phyloP scores from a whole-genome alignment of 192 early-diverging fungal species.

The Backusella morwellensis region DNA sequence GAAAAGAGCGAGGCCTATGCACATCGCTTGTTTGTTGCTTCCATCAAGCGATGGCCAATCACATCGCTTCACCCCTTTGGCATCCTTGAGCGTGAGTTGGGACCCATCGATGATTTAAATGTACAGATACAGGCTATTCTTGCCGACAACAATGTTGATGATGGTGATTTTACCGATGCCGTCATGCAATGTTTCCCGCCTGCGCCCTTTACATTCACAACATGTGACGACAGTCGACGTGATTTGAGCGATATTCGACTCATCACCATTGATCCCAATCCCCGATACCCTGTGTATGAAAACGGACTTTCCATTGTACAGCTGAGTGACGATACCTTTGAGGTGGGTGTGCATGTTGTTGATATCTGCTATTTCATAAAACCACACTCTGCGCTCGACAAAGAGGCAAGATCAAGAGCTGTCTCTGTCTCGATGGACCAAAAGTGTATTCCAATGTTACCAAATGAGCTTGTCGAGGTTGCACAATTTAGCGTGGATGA shows the following conservation, averaged over 20 bases:
- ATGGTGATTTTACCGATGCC: slow-evolving; percentile 66
- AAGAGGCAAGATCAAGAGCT: slow-evolving; percentile 86
- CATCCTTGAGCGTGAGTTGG: slow-evolving; percentile 66
- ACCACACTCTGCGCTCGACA: slow-evolving; percentile 87
- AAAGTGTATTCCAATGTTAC: slow-evolving; percentile 95
- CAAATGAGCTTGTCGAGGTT: slow-evolving; percentile 82
- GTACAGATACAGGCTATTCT: slow-evolving; percentile 80
- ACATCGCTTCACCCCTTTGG: slow-evolving; percentile 74
- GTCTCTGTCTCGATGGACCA: slow-evolving; percentile 95
- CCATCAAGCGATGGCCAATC: slow-evolving; percentile 70
- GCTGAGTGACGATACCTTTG: slow-evolving; percentile 64
- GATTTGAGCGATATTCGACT: slow-evolving; percentile 73
- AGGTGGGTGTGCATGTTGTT: slow-evolving; percentile 84
- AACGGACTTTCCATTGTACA: slow-evolving; percentile 70
- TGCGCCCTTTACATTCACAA: slow-evolving; percentile 72
- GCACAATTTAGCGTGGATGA: slow-evolving; percentile 89
- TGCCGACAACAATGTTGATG: slow-evolving; percentile 73
- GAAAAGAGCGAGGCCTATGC: slow-evolving; percentile 55
- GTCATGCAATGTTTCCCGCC: slow-evolving; percentile 77
- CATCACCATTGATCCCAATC: slow-evolving; percentile 86
- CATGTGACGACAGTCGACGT: slow-evolving; percentile 48
- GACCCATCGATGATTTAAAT: slow-evolving; percentile 71
- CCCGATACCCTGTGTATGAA: slow-evolving; percentile 55
- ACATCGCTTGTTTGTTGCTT: slow-evolving; percentile 59
- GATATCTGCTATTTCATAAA: slow-evolving; percentile 98